phyloP scores from a whole-genome alignment of 2,329 filamentous ascomycete genomes.

The Passalora sequoiae region DNA sequence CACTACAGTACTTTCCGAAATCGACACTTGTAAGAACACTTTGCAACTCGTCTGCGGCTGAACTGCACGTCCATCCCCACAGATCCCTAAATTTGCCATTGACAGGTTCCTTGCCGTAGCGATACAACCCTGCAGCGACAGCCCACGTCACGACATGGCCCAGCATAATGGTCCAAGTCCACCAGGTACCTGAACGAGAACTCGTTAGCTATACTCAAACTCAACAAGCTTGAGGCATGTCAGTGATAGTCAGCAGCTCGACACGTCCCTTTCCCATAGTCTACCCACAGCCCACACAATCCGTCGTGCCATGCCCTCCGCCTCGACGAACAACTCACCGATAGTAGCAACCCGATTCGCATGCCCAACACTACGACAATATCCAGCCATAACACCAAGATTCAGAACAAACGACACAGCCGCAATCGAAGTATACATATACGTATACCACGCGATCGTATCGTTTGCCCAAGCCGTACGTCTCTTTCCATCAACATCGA shows the following conservation, averaged over 20 bases:
- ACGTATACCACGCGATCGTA: constrained; percentile 38
- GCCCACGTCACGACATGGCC: constrained; percentile 37
- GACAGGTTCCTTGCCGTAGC: constrained; percentile 33
- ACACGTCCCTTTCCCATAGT: too few species aligned
- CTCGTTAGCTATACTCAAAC: too few species aligned
- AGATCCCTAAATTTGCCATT: constrained; percentile 36
- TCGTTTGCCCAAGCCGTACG: constrained; percentile 39
- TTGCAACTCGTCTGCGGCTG: constrained; percentile 34
- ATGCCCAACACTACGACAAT: constrained; percentile 26
- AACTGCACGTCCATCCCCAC: constrained; percentile 41
- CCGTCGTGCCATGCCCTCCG: too few species aligned
- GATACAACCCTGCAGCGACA: constrained; percentile 34
- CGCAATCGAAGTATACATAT: constrained; percentile 37
- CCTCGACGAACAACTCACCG: too few species aligned
- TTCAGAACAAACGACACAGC: constrained; percentile 33
- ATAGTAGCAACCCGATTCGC: constrained; percentile 35
- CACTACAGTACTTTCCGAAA: constrained; percentile 35
- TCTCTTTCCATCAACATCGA: constrained; percentile 18
- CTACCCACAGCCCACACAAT: too few species aligned
- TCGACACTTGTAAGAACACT: constrained; percentile 36
- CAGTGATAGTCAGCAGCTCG: too few species aligned
- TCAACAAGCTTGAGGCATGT: too few species aligned
- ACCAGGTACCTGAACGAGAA: constrained; percentile 29
- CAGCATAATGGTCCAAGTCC: constrained; percentile 29
- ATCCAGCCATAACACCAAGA: constrained; percentile 33